Conservation (phyloP, 768 basidiomycete genomes). For the Mycena pura region DNA sequence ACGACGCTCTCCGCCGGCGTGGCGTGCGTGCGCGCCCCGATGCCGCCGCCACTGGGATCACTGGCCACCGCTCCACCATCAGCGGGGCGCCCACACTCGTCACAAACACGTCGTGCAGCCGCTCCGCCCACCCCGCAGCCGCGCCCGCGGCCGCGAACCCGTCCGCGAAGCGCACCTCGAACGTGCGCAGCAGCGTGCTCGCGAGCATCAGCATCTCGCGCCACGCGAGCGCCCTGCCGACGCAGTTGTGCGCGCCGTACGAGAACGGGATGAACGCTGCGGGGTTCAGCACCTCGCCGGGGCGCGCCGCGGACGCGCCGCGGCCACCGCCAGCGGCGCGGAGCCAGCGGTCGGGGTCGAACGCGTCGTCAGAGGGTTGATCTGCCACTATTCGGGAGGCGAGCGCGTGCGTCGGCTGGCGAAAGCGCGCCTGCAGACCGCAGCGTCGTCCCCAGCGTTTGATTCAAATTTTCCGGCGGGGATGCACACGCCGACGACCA, state of each 20-base stretch:
- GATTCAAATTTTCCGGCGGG: conserved; percentile 27
- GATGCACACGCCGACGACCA: conserved; percentile 5
- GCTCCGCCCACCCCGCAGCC: background rate
- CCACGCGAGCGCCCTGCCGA: conserved; percentile 44
- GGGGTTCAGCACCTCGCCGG: conserved; percentile 29
- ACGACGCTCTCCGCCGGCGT: too few species aligned
- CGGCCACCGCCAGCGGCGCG: too few species aligned
- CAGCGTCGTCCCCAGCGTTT: conserved; percentile 35
- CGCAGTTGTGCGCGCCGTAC: conserved; percentile 50
- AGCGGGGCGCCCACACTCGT: conserved; percentile 10
- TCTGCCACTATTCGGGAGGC: conserved; percentile 53
- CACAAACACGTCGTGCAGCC: conserved; percentile 5
- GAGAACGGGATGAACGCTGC: conserved; percentile 51
- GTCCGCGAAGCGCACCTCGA: conserved; percentile 44
- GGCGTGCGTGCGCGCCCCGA: too few species aligned
- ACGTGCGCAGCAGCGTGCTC: conserved; percentile 42
- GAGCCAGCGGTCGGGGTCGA: conserved; percentile 52
- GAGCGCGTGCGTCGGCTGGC: conserved; percentile 40
- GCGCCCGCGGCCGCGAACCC: conserved; percentile 2
- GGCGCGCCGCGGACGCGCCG: too few species aligned
- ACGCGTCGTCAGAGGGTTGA: conserved; percentile 53
- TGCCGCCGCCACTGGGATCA: too few species aligned
- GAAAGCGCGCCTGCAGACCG: conserved; percentile 38
- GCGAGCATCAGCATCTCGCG: conserved; percentile 47
- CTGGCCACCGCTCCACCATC: too few species aligned